Percentiles rank a stretch among this genome's conserved stretches.
Evolutionary conservation across 257 asterid genomes (phyloP).

Genomic region (Fraxinus americana): DNA sequence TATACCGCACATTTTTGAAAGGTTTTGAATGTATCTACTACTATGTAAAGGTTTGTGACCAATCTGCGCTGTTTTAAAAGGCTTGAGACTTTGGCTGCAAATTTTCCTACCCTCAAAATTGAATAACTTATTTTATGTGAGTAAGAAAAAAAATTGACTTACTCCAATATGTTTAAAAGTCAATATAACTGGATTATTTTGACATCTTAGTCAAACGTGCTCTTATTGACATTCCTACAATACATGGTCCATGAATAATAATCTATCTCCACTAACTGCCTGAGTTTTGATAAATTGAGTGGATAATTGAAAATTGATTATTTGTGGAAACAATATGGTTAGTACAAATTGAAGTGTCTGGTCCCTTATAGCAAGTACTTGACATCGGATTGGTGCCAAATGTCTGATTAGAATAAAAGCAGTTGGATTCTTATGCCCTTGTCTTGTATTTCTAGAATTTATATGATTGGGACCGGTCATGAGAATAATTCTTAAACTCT

Average conservation of each 20-base stretch:
- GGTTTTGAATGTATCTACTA: too few relatives aligned
- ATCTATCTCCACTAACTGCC: neutral
- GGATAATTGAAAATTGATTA: conserved; percentile 1
- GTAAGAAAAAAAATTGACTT: too few relatives aligned
- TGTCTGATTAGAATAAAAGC: conserved; percentile 24
- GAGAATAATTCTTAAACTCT: neutral
- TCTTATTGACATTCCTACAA: neutral
- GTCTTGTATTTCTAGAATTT: neutral
- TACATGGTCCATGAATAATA: neutral
- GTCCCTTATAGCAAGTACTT: conserved; percentile 26
- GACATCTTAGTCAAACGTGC: neutral
- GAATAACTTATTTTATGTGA: too few relatives aligned
- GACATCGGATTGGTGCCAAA: conserved; percentile 32
- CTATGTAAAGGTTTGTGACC: too few relatives aligned
- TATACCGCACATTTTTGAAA: too few relatives aligned
- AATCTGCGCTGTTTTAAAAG: too few relatives aligned
- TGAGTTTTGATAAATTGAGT: neutral
- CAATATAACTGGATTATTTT: neutral
- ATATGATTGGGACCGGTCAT: neutral
- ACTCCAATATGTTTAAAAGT: neutral
- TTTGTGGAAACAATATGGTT: neutral
- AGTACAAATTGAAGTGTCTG: conserved; percentile 8
- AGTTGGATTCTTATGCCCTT: conserved; percentile 27
- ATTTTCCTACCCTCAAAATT: too few relatives aligned
- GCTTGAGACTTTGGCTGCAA: too few relatives aligned